phyloP scores from a whole-genome alignment of 2,329 filamentous ascomycete genomes.

The Cytospora schulzeri region DNA sequence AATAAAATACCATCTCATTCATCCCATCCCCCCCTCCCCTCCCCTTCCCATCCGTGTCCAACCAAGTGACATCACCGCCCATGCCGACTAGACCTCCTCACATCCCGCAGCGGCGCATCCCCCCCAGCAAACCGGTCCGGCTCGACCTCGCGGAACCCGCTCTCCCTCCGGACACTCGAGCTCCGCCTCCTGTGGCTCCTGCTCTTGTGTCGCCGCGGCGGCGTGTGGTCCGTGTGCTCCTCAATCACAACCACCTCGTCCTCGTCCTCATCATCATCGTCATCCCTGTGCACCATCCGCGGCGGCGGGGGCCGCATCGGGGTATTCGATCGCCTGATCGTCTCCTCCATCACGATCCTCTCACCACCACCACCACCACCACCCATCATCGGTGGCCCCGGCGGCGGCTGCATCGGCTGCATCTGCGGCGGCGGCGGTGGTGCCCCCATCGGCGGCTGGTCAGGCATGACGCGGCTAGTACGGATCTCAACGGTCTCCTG shows the following conservation, averaged over 20 bases:
- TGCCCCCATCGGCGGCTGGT: neutral
- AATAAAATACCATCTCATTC: too few relatives aligned
- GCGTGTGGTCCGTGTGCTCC: slow-evolving; percentile 38
- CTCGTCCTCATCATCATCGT: slow-evolving; percentile 28
- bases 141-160: slow-evolving; percentile 37
- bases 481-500: slow-evolving; percentile 38
- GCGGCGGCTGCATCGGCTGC: slow-evolving; percentile 8
- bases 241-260: slow-evolving; percentile 42
- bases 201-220: slow-evolving; percentile 32
- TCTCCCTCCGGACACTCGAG: slow-evolving; percentile 33
- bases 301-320: slow-evolving; percentile 29
- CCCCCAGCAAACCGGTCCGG: slow-evolving; percentile 37
- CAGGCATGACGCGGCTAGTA: slow-evolving; percentile 12
- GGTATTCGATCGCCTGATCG: slow-evolving; percentile 28
- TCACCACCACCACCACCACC: too few relatives aligned
- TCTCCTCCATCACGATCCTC: slow-evolving; percentile 36
- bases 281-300: slow-evolving; percentile 25
- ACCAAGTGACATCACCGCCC: slow-evolving; percentile 36
- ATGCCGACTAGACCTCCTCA: slow-evolving; percentile 39
- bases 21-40: too few relatives aligned
- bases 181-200: slow-evolving; percentile 30
- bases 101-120: slow-evolving; percentile 35
- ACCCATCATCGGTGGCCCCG: too few relatives aligned
- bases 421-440: slow-evolving; percentile 1
- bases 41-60: too few relatives aligned